Evolutionary conservation across 2,329 filamentous ascomycete species (phyloP).

Genomic region (Claviceps sp.): DNA sequence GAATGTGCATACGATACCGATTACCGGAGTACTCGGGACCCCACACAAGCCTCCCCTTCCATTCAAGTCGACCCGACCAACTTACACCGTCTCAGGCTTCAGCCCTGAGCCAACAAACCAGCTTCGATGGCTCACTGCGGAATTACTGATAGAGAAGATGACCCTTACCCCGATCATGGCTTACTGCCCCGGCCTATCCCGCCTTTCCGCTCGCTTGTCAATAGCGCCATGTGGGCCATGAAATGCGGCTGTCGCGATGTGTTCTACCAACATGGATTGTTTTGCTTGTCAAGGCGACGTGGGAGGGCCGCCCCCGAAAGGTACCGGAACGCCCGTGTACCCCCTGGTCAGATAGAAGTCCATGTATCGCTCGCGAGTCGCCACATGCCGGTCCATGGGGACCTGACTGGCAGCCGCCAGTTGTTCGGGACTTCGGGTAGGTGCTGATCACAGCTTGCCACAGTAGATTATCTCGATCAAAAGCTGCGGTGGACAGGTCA

Average conservation of each 20-base stretch:
- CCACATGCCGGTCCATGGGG: neutral
- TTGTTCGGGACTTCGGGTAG: neutral
- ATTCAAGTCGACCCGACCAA: no score
- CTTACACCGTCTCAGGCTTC: neutral
- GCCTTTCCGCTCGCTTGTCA: constrained; percentile 3
- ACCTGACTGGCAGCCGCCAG: neutral
- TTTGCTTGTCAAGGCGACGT: neutral
- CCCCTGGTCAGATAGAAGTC: neutral
- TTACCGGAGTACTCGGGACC: neutral
- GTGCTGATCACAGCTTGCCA: neutral
- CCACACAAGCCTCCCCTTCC: neutral
- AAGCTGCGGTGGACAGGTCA: neutral
- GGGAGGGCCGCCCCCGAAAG: neutral
- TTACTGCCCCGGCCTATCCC: neutral
- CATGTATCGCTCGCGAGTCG: neutral
- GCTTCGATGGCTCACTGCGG: neutral
- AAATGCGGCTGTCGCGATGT: neutral
- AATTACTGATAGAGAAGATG: neutral
- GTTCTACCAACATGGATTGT: neutral
- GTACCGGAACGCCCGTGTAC: neutral
- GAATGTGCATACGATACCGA: neutral
- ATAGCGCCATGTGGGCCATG: constrained; percentile 3
- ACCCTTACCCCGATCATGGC: neutral
- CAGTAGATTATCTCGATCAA: neutral
- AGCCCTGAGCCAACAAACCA: neutral